phyloP scores from a whole-genome alignment of 305 asterid species.

The Coffea humblotiana region DNA sequence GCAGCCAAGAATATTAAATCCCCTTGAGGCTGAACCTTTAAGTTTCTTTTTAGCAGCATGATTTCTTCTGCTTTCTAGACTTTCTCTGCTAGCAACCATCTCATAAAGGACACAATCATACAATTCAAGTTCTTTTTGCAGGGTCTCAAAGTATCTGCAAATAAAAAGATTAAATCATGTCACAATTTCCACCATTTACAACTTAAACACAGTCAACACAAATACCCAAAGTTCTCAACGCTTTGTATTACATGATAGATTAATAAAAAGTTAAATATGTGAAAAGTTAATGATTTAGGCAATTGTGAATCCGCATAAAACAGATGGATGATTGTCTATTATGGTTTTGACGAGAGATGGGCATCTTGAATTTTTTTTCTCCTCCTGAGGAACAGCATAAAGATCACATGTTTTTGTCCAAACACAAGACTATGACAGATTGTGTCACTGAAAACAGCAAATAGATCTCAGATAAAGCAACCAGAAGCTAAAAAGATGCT shows the following conservation, averaged over 20 bases:
- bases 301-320: neutral
- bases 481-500: neutral
- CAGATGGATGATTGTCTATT: neutral
- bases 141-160: conserved; percentile 72
- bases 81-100: conserved; percentile 96
- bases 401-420: neutral
- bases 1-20: conserved; percentile 78
- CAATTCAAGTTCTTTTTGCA: conserved; percentile 70
- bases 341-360: neutral
- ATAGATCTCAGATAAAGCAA: neutral
- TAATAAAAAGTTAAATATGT: neutral
- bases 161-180: conserved; percentile 9
- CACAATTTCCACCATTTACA: neutral
- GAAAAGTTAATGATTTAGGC: neutral
- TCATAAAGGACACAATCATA: conserved; percentile 95
- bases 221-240: neutral
- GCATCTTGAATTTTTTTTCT: neutral
- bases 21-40: conserved; percentile 51
- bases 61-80: conserved; percentile 70
- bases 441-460: neutral
- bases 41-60: conserved; percentile 53
- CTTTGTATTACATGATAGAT: neutral
- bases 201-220: neutral
- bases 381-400: neutral
- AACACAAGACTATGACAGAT: neutral